Evolutionary conservation across 352 stramenopile species (phyloP).

Genomic region (Phytophthora boehmeriae): DNA sequence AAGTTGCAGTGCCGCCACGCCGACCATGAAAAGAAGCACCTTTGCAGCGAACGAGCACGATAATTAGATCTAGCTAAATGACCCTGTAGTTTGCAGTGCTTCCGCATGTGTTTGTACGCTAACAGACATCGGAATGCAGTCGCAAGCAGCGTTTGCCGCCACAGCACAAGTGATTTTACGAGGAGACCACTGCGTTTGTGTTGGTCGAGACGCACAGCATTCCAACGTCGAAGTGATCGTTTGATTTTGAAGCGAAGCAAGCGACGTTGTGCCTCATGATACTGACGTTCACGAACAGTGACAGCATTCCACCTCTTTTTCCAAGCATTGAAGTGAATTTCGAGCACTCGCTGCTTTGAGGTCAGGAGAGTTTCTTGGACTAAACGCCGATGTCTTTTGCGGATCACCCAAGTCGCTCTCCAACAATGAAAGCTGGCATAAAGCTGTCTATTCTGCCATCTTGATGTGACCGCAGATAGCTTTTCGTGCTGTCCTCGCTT

Average conservation of each 20-base stretch:
- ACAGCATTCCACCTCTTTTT: constrained; percentile 10
- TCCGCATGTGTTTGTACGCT: constrained; percentile 9
- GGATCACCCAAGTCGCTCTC: constrained; percentile 40
- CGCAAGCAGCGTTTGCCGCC: constrained; percentile 22
- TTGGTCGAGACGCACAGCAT: not conserved
- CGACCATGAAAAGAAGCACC: constrained; percentile 13
- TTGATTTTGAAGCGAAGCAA: constrained; percentile 19
- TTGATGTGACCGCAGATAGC: constrained; percentile 23
- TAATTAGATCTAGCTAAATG: not conserved
- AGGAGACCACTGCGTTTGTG: constrained; percentile 15
- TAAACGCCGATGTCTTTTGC: constrained; percentile 32
- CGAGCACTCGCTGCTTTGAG: constrained; percentile 22
- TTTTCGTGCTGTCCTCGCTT: constrained; percentile 17
- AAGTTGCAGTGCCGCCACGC: constrained; percentile 4
- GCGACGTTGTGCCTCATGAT: constrained; percentile 2
- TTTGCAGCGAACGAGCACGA: not conserved
- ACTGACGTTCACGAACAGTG: not conserved
- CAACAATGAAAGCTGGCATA: constrained; percentile 35
- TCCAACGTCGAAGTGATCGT: constrained; percentile 20
- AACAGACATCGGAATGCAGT: constrained; percentile 19
- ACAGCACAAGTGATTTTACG: constrained; percentile 18
- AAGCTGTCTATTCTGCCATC: constrained; percentile 32
- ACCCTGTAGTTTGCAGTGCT: not conserved
- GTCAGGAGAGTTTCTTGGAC: constrained; percentile 12
- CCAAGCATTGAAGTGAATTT: constrained; percentile 36